Percentiles rank a stretch among this genome's conserved stretches.
These are phyloP conservation scores for Fonsecaea pugnacius DNA, from an alignment of 2,329 filamentous ascomycete species.

Conservation along the genomic window DNA sequence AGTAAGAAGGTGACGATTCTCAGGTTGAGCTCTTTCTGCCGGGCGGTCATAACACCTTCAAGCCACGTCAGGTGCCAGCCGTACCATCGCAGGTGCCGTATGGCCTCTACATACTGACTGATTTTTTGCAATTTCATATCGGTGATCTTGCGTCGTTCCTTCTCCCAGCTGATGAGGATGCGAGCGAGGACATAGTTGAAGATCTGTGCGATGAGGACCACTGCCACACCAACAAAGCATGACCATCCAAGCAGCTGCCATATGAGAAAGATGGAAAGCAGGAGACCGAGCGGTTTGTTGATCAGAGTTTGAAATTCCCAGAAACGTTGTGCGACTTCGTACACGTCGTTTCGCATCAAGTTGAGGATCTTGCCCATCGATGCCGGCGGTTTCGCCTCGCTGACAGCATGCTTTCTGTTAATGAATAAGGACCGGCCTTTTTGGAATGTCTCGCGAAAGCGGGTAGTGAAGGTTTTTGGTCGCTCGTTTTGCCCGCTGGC, in stretches of 20 bases:
- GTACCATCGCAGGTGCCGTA: constrained; percentile 79
- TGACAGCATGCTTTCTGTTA: constrained; percentile 34
- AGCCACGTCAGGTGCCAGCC: constrained; percentile 81
- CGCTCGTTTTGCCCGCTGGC: constrained; percentile 32
- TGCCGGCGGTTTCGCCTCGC: constrained; percentile 58
- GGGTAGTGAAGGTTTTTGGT: constrained; percentile 33
- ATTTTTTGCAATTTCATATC: constrained; percentile 79
- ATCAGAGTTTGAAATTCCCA: constrained; percentile 84
- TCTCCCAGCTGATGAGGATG: constrained; percentile 70
- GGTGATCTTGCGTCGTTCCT: constrained; percentile 71
- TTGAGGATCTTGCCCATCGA: constrained; percentile 92
- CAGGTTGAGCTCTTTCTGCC: constrained; percentile 69
- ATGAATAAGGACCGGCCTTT: constrained; percentile 17
- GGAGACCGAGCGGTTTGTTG: constrained; percentile 74
- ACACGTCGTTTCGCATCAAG: constrained; percentile 78
- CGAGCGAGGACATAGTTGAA: constrained; percentile 71
- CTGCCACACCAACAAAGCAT: constrained; percentile 72
- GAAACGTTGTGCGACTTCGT: constrained; percentile 78
- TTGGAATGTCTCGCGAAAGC: constrained; percentile 5
- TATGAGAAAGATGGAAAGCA: constrained; percentile 73
- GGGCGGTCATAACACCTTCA: constrained; percentile 67
- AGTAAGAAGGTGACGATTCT: constrained; percentile 68
- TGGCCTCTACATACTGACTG: constrained; percentile 83
- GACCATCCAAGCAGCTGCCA: constrained; percentile 80
- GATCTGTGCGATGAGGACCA: constrained; percentile 70